These are phyloP conservation scores for Exutisphaerella laricina DNA, from an alignment of 2,329 filamentous ascomycete genomes.

Conservation along the genomic window DNA sequence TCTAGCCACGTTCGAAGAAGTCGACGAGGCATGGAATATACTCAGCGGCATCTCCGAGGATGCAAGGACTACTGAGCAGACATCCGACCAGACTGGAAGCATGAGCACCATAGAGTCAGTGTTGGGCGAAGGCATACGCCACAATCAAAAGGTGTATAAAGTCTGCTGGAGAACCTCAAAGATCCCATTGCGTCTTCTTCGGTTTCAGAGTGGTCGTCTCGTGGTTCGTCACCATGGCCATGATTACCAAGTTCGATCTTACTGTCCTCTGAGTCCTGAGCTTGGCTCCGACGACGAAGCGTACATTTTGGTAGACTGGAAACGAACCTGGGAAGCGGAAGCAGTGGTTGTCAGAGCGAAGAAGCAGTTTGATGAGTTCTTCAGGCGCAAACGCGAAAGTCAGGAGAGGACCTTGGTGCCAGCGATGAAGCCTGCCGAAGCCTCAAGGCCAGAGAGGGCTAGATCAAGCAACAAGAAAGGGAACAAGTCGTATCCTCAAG, in stretches of 20 bases:
- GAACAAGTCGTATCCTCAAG: background rate
- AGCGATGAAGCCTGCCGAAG: background rate
- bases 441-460: background rate
- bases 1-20: background rate
- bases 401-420: too few relatives aligned
- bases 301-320: background rate
- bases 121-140: background rate
- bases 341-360: background rate
- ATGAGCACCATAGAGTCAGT: background rate
- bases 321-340: background rate
- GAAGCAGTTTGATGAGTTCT: background rate
- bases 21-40: background rate
- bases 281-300: background rate
- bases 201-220: background rate
- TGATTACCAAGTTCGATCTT: background rate
- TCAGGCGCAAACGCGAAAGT: background rate
- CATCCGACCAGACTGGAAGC: background rate
- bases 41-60: background rate
- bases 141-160: background rate
- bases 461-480: background rate
- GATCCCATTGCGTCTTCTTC: background rate
- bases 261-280: slow-evolving; percentile 1
- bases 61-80: background rate
- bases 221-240: background rate
- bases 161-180: background rate